A percentile compares a stretch with the other conserved stretches of the same genome.
Conservation (phyloP, 495 filamentous ascomycete species). For the Elasticomyces elasticus region DNA sequence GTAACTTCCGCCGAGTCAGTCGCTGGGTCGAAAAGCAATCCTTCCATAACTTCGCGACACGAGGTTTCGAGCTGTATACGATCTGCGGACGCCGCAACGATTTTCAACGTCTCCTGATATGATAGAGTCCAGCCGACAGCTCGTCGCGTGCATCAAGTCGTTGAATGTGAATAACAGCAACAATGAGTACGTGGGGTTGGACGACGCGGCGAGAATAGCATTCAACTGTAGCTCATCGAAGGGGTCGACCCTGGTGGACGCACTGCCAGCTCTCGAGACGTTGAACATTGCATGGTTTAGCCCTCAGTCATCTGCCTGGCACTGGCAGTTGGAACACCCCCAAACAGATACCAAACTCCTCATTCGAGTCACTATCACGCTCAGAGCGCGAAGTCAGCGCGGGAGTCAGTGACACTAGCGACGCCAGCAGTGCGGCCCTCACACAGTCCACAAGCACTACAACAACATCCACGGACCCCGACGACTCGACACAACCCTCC, state of each 20-base stretch:
- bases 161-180: not conserved
- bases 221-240: not conserved
- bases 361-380: too few species aligned
- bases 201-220: not conserved
- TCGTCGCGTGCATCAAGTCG: not conserved
- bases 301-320: not conserved
- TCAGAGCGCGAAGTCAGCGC: too few species aligned
- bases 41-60: not conserved
- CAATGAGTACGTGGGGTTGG: not conserved
- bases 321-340: not conserved
- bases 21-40: not conserved
- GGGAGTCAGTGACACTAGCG: too few species aligned
- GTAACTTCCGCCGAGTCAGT: not conserved
- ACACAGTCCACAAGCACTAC: too few species aligned
- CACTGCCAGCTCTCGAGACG: not conserved
- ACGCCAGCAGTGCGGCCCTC: too few species aligned
- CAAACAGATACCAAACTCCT: not conserved
- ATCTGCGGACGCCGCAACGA: not conserved
- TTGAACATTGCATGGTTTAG: not conserved
- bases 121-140: not conserved
- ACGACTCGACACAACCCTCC: too few species aligned
- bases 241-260: not conserved
- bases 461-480: too few species aligned
- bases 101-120: not conserved
- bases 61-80: not conserved